Evolutionary conservation across 805 yeast genomes (phyloP).

Genomic region (Candida quercuum): DNA sequence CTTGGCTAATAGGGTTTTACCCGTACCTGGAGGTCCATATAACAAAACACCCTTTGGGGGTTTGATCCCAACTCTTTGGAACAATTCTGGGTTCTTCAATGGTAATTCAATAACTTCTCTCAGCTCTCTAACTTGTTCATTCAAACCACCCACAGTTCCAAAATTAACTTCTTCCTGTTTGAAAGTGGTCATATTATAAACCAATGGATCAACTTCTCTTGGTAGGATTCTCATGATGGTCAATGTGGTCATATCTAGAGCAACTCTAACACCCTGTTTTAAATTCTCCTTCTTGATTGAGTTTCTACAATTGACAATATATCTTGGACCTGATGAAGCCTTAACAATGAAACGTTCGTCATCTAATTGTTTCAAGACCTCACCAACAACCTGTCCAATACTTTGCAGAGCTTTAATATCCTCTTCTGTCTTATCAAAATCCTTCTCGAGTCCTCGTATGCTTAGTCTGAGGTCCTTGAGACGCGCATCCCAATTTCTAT

Average conservation of each 20-base stretch:
- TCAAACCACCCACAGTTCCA: slow-evolving; percentile 92
- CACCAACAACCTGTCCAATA: slow-evolving; percentile 96
- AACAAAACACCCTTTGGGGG: slow-evolving; percentile 98
- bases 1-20: slow-evolving; percentile 91
- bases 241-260: slow-evolving; percentile 94
- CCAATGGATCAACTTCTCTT: slow-evolving; percentile 96
- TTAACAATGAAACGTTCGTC: slow-evolving; percentile 93
- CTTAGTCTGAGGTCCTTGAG: slow-evolving; percentile 77
- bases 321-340: slow-evolving; percentile 95
- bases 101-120: slow-evolving; percentile 98
- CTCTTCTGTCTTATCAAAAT: slow-evolving; percentile 89
- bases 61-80: slow-evolving; percentile 92
- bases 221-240: slow-evolving; percentile 97
- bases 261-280: slow-evolving; percentile 93
- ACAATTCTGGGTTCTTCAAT: slow-evolving; percentile 92
- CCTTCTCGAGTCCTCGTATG: slow-evolving; percentile 77
- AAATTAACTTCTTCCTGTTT: slow-evolving; percentile 97
- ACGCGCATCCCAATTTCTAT: slow-evolving; percentile 90
- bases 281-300: slow-evolving; percentile 78
- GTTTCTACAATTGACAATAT: slow-evolving; percentile 95
- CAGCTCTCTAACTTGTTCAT: slow-evolving; percentile 91
- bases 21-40: slow-evolving; percentile 99
- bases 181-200: slow-evolving; percentile 95
- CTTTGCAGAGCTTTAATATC: slow-evolving; percentile 96
- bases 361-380: slow-evolving; percentile 89